Conservation (phyloP, 305 asterid species). For the Fraxinus ornus region DNA sequence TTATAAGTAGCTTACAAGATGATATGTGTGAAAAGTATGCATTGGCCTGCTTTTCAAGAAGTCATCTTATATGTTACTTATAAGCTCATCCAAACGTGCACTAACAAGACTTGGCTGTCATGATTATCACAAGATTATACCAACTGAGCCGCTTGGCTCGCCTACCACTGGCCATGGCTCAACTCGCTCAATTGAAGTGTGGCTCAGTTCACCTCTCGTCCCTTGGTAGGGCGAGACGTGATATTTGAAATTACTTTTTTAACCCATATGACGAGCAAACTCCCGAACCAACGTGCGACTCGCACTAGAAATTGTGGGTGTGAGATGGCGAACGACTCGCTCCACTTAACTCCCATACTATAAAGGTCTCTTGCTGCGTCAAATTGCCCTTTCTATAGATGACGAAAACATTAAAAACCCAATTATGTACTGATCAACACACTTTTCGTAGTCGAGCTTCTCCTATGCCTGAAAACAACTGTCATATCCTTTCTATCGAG, state of each 20-base stretch:
- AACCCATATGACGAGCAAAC: neutral
- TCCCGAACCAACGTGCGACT: neutral
- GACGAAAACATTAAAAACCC: neutral
- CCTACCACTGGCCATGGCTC: neutral
- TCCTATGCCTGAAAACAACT: neutral
- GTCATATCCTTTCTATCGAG: neutral
- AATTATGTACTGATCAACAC: neutral
- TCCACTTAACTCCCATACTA: neutral
- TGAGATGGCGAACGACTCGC: neutral
- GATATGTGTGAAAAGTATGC: neutral
- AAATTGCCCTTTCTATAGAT: neutral
- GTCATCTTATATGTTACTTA: neutral
- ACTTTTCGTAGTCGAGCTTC: neutral
- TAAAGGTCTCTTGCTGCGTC: neutral
- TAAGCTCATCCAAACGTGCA: neutral
- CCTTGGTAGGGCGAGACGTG: neutral
- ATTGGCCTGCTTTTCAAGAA: neutral
- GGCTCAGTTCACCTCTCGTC: neutral
- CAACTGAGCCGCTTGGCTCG: neutral
- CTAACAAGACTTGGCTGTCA: neutral
- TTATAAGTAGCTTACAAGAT: neutral
- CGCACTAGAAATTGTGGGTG: neutral
- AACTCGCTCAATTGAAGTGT: neutral
- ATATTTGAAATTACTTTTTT: neutral
- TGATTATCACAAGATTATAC: neutral